Conservation (phyloP, 331 rosid genomes). For the Telfairia occidentalis region DNA sequence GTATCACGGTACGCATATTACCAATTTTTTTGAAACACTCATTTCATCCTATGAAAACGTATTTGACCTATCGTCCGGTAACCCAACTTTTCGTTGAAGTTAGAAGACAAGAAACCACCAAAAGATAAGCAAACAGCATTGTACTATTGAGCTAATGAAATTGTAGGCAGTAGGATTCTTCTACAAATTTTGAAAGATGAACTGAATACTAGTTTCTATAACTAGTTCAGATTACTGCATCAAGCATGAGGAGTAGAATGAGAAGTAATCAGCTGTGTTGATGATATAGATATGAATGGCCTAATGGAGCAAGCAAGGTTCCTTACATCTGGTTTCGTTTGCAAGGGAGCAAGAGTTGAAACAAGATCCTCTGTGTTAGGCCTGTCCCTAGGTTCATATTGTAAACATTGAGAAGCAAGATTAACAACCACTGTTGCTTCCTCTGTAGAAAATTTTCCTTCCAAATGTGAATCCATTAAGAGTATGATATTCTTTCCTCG, state of each 20-base stretch:
- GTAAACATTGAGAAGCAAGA: constrained; percentile 93
- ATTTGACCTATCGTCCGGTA: not conserved
- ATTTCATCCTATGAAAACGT: constrained; percentile 6
- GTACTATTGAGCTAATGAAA: not conserved
- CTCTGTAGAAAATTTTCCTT: constrained; percentile 82
- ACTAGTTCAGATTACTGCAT: not conserved
- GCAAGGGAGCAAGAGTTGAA: constrained; percentile 71
- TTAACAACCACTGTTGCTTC: constrained; percentile 83
- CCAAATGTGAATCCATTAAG: constrained; percentile 92
- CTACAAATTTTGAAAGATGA: not conserved
- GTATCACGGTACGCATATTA: not conserved
- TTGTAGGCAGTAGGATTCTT: not conserved
- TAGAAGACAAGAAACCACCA: constrained; percentile 3
- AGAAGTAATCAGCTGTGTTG: not conserved
- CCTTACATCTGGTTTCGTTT: constrained; percentile 73
- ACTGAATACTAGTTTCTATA: not conserved
- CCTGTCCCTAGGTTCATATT: constrained; percentile 90
- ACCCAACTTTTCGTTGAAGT: not conserved
- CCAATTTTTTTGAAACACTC: not conserved
- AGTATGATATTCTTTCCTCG: constrained; percentile 76
- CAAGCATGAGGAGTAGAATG: not conserved
- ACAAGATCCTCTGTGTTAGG: constrained; percentile 89
- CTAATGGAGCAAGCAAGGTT: constrained; percentile 16
- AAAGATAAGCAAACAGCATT: not conserved
- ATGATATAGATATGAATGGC: not conserved